Conservation (phyloP, 345 rosid genomes). For the Bretschneidera sinensis region DNA sequence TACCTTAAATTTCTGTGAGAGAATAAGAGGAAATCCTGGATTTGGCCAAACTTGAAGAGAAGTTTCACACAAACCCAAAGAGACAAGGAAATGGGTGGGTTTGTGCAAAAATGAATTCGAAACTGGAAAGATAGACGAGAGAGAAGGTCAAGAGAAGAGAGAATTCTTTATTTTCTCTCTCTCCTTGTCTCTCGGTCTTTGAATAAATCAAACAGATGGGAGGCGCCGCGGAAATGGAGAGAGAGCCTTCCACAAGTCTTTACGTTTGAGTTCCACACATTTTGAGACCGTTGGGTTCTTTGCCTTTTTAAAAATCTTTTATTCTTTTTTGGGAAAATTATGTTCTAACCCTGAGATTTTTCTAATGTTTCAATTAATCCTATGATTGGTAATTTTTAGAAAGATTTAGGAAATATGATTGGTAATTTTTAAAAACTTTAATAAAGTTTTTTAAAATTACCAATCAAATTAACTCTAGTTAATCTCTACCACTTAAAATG, state of each 20-base stretch:
- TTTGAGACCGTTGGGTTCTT: neutral
- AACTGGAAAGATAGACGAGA: neutral
- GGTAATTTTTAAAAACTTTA: too few relatives aligned
- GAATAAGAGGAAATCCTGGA: neutral
- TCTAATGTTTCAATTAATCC: too few relatives aligned
- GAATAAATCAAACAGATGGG: constrained; percentile 30
- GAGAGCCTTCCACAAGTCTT: neutral
- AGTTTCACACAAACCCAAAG: constrained; percentile 17
- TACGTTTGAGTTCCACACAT: neutral
- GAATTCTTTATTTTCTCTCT: neutral
- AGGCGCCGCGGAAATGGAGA: constrained; percentile 23
- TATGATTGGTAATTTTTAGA: too few relatives aligned
- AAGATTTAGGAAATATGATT: too few relatives aligned
- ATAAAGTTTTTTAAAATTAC: too few relatives aligned
- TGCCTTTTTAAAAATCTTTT: neutral
- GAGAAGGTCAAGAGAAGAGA: neutral
- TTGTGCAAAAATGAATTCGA: neutral
- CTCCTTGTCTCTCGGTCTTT: neutral
- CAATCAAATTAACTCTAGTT: too few relatives aligned
- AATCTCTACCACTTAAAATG: too few relatives aligned
- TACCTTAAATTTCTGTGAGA: constrained; percentile 11
- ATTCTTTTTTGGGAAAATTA: too few relatives aligned
- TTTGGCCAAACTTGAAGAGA: neutral
- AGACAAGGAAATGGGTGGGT: constrained; percentile 3
- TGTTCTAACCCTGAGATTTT: too few relatives aligned